phyloP scores from a whole-genome alignment of 2,329 filamentous ascomycete genomes.

The Aureobasidium lini region DNA sequence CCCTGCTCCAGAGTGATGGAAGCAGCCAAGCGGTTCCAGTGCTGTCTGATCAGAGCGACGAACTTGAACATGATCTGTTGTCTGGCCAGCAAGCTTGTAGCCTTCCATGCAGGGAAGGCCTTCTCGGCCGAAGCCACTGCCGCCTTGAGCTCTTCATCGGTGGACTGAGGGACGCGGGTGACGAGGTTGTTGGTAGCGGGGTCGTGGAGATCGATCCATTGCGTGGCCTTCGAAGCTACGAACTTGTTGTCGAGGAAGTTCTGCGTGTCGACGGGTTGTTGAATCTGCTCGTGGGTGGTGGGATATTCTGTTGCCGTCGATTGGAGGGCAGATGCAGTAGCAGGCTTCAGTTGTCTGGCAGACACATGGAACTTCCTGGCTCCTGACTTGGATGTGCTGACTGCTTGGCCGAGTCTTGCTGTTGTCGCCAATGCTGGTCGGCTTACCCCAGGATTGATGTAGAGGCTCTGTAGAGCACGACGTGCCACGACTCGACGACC shows the following conservation, averaged over 20 bases:
- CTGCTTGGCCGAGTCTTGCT: slow-evolving; percentile 33
- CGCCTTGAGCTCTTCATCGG: slow-evolving; percentile 63
- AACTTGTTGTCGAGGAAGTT: slow-evolving; percentile 71
- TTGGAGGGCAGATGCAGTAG: slow-evolving; percentile 41
- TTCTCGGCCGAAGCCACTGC: slow-evolving; percentile 65
- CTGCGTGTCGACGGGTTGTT: slow-evolving; percentile 61
- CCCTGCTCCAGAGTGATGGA: slow-evolving; percentile 84
- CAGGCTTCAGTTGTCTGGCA: slow-evolving; percentile 41
- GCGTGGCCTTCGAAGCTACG: slow-evolving; percentile 54
- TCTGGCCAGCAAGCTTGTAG: slow-evolving; percentile 61
- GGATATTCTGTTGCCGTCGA: slow-evolving; percentile 54
- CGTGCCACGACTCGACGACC: slow-evolving; percentile 37
- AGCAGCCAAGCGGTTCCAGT: slow-evolving; percentile 77
- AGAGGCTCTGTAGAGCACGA: slow-evolving; percentile 34
- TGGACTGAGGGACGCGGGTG: slow-evolving; percentile 72
- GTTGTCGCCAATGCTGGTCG: slow-evolving; percentile 29
- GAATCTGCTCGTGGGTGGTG: slow-evolving; percentile 63
- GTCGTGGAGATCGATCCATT: slow-evolving; percentile 70
- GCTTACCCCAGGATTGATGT: slow-evolving; percentile 29
- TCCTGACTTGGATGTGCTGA: slow-evolving; percentile 32
- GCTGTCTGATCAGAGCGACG: slow-evolving; percentile 68
- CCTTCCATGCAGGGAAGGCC: slow-evolving; percentile 64
- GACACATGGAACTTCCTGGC: slow-evolving; percentile 48
- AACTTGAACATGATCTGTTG: slow-evolving; percentile 82
- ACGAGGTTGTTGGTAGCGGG: slow-evolving; percentile 77